phyloP scores from a whole-genome alignment of 202 grass and related monocot species.

The Schoenoplectus tabernaemontani region DNA sequence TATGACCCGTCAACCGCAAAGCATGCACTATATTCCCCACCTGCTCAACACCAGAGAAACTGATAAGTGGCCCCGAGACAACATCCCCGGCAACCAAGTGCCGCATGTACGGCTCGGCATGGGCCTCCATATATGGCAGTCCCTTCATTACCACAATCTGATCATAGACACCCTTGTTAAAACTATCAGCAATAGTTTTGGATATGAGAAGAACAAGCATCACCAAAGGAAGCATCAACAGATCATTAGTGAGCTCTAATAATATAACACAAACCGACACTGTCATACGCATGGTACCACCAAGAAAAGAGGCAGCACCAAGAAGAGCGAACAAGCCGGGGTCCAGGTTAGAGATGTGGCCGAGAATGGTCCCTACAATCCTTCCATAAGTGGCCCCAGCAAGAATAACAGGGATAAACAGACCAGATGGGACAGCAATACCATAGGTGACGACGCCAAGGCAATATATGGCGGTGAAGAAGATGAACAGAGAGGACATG shows the following conservation, averaged over 20 bases:
- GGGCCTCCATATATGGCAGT: conserved; percentile 81
- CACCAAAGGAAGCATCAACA: conserved; percentile 80
- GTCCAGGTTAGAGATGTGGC: conserved; percentile 61
- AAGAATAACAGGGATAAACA: conserved; percentile 94
- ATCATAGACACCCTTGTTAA: conserved; percentile 93
- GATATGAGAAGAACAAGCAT: conserved; percentile 97
- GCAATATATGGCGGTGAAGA: conserved; percentile 61
- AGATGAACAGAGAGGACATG: conserved; percentile 64
- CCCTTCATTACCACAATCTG: conserved; percentile 96
- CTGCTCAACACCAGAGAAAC: conserved; percentile 69
- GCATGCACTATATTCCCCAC: conserved; percentile 56
- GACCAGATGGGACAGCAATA: conserved; percentile 76
- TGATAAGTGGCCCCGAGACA: conserved; percentile 73
- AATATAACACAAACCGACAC: conserved; percentile 95
- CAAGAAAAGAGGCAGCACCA: conserved; percentile 83
- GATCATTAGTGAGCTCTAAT: conserved; percentile 89
- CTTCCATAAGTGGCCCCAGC: conserved; percentile 72
- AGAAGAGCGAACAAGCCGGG: conserved; percentile 85
- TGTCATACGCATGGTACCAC: conserved; percentile 97
- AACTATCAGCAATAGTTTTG: conserved; percentile 84
- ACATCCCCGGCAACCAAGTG: conserved; percentile 75
- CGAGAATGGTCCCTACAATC: conserved; percentile 74
- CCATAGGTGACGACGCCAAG: conserved; percentile 82
- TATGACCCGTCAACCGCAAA: conserved; percentile 67
- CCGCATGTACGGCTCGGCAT: conserved; percentile 92